Conservation (phyloP, 345 rosid genomes). For the Excoecaria agallocha region DNA sequence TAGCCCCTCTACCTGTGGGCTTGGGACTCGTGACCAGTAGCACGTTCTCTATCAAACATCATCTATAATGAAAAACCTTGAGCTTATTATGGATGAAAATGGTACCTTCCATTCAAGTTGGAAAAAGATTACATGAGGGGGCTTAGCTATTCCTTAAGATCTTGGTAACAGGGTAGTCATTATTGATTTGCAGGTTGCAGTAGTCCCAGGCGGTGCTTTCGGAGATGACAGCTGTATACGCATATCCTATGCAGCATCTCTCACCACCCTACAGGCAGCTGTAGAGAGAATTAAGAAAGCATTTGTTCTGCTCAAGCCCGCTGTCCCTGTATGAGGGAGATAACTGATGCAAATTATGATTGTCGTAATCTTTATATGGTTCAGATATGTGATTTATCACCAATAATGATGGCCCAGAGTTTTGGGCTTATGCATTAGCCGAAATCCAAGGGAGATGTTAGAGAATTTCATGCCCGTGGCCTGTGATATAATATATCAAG, state of each 20-base stretch:
- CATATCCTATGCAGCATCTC: slow-evolving; percentile 87
- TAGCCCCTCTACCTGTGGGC: no score
- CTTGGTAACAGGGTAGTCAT: background rate
- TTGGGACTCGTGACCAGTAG: no score
- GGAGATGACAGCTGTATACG: slow-evolving; percentile 88
- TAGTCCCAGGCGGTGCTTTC: slow-evolving; percentile 97
- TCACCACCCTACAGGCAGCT: slow-evolving; percentile 67
- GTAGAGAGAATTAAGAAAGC: slow-evolving; percentile 78
- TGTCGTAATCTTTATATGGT: slow-evolving; percentile 10
- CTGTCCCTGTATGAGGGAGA: slow-evolving; percentile 41
- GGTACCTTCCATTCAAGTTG: background rate
- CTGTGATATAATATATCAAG: no score
- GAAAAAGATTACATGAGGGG: background rate
- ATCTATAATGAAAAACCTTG: background rate
- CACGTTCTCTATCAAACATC: no score
- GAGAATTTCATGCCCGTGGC: no score
- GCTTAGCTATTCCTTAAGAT: background rate
- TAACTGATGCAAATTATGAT: background rate
- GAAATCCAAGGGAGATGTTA: no score
- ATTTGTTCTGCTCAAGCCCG: slow-evolving; percentile 49
- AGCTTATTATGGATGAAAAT: background rate
- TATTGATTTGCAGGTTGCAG: slow-evolving; percentile 58
- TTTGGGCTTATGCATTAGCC: background rate
- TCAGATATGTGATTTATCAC: background rate
- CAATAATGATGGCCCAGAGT: slow-evolving; percentile 5